Percentiles rank a stretch among this genome's conserved stretches.
phyloP scores from a whole-genome alignment of 1,139 yeast species.

The Pneumocystis canis region DNA sequence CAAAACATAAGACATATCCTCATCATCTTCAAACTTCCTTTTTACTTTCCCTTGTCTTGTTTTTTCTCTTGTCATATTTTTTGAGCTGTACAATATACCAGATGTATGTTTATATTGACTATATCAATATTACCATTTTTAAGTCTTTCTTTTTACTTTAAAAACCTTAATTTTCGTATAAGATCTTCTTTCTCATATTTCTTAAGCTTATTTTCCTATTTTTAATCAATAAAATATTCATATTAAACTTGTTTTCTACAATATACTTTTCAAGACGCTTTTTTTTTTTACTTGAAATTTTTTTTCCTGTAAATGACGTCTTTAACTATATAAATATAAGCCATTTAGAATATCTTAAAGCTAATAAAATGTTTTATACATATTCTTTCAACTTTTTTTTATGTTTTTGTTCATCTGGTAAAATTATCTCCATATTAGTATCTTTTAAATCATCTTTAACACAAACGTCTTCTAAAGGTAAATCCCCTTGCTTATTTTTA shows the following conservation, averaged over 20 bases:
- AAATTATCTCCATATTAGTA: conserved; percentile 47
- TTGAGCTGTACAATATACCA: background rate
- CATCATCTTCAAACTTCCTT: conserved; percentile 33
- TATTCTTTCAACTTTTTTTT: conserved; percentile 50
- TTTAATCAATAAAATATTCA: background rate
- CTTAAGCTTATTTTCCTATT: conserved; percentile 62
- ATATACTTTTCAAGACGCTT: conserved; percentile 40
- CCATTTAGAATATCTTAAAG: too few relatives aligned
- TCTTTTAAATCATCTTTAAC: conserved; percentile 23
- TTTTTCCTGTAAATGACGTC: conserved; percentile 34
- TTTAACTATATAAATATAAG: background rate
- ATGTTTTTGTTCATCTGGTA: conserved; percentile 36
- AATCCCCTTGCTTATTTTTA: background rate
- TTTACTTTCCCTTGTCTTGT: conserved; percentile 35
- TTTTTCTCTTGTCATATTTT: background rate
- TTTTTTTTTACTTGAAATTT: conserved; percentile 56
- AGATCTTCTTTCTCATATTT: conserved; percentile 76
- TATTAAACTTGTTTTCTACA: conserved; percentile 18
- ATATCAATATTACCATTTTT: conserved; percentile 53
- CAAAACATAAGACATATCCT: conserved; percentile 17
- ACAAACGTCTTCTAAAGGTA: background rate
- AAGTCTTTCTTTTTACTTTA: conserved; percentile 51
- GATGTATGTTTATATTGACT: background rate
- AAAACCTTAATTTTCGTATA: conserved; percentile 65
- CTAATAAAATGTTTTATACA: conserved; percentile 45